Evolutionary conservation across 768 basidiomycete genomes (phyloP), one percentile per base, ranked within the genome.

Genomic region (Boletales sp.): DNA sequence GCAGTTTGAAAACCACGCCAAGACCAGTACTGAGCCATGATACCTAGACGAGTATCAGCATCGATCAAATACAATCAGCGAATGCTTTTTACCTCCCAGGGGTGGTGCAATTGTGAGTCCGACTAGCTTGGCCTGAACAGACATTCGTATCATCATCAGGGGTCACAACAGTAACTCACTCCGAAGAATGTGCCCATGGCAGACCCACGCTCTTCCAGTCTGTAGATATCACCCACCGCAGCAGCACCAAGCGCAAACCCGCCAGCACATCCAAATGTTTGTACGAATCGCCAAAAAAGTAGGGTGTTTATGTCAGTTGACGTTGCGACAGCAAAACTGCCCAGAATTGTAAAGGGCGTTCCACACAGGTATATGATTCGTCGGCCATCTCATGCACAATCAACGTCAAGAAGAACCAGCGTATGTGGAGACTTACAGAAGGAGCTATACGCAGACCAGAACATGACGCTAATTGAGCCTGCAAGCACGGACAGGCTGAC

Each of bases 151-250:
- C 29, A 38, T 18, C 19, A 24, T 11, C 14, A 27, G 46, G 24
- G 24, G 24, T 27, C 0, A 24, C 4, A 9, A 4, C 2, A 42
- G 10, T 50, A 7, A 63, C 70, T 44, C 42, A 83, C 82, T 1
- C 71, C 77, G 45, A 80, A 73, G 61, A 80, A 83, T 2, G 81
- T 64, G 0, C 83, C 84, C 71, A 85, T 79, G 0, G 80, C 82
- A 4, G 74, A 69, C 9, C 82, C 75, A 24, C 83, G 69, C 53
- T 86, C 80, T 47, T 86, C 86, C 3, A 84, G 59, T 43, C 66
- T 75, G 63, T 85, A 86, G 3, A 87, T 82, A 57, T 87, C 85
- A 0, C 81, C 82, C 24, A 86, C 81, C 6, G 81, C 76, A 2
- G 77, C 85, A 0, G 75, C 74, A 14, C 76, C 87, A 45, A 79